Percentiles rank a stretch among this genome's conserved stretches.
phyloP scores from a whole-genome alignment of 202 grass and related monocot genomes.

The Hordeum pubiflorum region DNA sequence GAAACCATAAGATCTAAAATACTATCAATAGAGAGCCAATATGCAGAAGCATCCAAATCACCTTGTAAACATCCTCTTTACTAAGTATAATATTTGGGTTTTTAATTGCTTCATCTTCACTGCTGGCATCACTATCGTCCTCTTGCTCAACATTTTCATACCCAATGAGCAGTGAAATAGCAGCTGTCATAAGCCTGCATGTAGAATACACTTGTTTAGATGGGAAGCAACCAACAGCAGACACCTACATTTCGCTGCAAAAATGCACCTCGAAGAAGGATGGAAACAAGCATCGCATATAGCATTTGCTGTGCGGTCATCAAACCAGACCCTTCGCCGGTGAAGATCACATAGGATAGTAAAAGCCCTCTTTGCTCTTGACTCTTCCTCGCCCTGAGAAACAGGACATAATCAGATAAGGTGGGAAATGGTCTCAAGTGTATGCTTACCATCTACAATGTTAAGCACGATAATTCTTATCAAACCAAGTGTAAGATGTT shows the following conservation, averaged over 20 bases:
- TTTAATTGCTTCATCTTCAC: constrained; percentile 58
- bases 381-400: constrained; percentile 75
- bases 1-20: background rate
- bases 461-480: background rate
- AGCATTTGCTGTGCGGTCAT: constrained; percentile 83
- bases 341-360: constrained; percentile 88
- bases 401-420: background rate
- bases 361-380: constrained; percentile 79
- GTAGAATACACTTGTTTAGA: constrained; percentile 18
- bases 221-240: background rate
- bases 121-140: constrained; percentile 66
- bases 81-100: constrained; percentile 64
- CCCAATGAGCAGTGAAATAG: constrained; percentile 88
- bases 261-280: constrained; percentile 61
- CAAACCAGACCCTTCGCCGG: constrained; percentile 85
- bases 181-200: constrained; percentile 76
- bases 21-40: background rate
- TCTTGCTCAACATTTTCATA: constrained; percentile 77
- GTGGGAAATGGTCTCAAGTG: background rate
- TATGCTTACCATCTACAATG: background rate
- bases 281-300: constrained; percentile 95
- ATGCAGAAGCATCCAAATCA: constrained; percentile 19
- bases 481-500: background rate
- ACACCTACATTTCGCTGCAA: background rate
- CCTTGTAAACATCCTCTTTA: constrained; percentile 96